A percentile compares a stretch with the other conserved stretches of the same genome.
These are phyloP conservation scores for Eutypa lata DNA, from an alignment of 2,329 filamentous ascomycete genomes.

Conservation along the genomic window DNA sequence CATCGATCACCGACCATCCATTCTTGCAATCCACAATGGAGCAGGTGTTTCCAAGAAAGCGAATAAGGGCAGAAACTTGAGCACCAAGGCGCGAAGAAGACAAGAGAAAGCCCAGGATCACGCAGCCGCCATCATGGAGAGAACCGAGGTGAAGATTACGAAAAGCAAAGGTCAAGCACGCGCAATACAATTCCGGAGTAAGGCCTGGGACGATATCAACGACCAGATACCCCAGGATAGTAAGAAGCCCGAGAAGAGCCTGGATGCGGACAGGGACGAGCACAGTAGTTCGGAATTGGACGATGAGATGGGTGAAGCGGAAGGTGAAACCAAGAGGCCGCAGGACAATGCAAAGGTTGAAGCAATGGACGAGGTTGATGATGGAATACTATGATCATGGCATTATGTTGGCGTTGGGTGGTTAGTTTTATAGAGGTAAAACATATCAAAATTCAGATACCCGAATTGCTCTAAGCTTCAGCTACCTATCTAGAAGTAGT, in stretches of 20 bases:
- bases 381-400: conserved; percentile 10
- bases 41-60: conserved; percentile 67
- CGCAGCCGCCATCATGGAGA: conserved; percentile 58
- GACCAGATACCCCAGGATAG: conserved; percentile 26
- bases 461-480: not conserved
- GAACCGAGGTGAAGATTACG: conserved; percentile 53
- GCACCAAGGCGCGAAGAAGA: conserved; percentile 51
- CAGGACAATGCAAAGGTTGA: conserved; percentile 2
- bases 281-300: conserved; percentile 16
- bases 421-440: conserved; percentile 1
- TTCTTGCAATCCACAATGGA: conserved; percentile 64
- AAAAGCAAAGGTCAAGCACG: conserved; percentile 50
- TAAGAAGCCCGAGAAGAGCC: conserved; percentile 7
- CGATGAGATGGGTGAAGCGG: conserved; percentile 21
- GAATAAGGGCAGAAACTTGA: conserved; percentile 56
- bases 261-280: conserved; percentile 12
- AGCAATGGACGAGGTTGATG: conserved; percentile 8
- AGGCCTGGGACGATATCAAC: conserved; percentile 60
- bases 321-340: conserved; percentile 6
- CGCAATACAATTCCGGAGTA: conserved; percentile 46
- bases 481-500: not conserved
- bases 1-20: conserved; percentile 55
- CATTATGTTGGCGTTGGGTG: not conserved
- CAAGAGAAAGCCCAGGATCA: conserved; percentile 57
- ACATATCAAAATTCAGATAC: not conserved